These are phyloP conservation scores for Gracilaria domingensis DNA, from an alignment of 23 red algal genomes.

Conservation along the genomic window DNA sequence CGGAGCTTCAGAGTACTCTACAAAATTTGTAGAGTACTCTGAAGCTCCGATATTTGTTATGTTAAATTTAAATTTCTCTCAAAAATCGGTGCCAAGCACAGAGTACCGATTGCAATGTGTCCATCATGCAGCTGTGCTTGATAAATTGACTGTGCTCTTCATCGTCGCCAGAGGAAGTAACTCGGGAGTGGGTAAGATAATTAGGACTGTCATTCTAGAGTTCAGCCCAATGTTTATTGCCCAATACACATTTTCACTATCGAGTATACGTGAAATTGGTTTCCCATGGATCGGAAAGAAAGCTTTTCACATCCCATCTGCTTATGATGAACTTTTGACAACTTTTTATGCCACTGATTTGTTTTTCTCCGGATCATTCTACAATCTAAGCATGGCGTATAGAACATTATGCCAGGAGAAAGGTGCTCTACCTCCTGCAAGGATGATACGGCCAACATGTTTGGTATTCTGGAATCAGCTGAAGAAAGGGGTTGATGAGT, in stretches of 20 bases:
- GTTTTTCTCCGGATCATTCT: slow-evolving; percentile 21
- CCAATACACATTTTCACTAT: background rate
- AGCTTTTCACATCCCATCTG: background rate
- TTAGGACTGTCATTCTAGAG: background rate
- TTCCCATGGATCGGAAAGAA: slow-evolving; percentile 26
- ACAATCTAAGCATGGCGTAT: background rate
- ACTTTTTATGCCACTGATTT: background rate
- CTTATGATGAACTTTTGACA: background rate
- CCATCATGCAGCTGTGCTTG: slow-evolving; percentile 10
- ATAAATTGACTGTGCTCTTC: background rate
- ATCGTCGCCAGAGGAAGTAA: slow-evolving; percentile 40
- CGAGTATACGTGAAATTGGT: background rate
- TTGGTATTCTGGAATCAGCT: slow-evolving; percentile 18
- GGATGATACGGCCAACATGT: background rate
- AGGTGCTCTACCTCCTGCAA: background rate
- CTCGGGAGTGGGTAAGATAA: background rate
- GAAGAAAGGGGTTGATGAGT: slow-evolving; percentile 30
- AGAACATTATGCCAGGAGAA: background rate
- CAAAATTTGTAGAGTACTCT: background rate
- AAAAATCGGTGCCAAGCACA: background rate
- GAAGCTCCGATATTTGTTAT: background rate
- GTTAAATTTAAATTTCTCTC: background rate
- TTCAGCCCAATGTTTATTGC: background rate
- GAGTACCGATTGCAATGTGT: background rate
- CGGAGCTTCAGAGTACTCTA: background rate